Percentiles rank a stretch among this genome's conserved stretches.
Conservation (phyloP, 208 protist genomes). For the Leishmania amazonensis region DNA sequence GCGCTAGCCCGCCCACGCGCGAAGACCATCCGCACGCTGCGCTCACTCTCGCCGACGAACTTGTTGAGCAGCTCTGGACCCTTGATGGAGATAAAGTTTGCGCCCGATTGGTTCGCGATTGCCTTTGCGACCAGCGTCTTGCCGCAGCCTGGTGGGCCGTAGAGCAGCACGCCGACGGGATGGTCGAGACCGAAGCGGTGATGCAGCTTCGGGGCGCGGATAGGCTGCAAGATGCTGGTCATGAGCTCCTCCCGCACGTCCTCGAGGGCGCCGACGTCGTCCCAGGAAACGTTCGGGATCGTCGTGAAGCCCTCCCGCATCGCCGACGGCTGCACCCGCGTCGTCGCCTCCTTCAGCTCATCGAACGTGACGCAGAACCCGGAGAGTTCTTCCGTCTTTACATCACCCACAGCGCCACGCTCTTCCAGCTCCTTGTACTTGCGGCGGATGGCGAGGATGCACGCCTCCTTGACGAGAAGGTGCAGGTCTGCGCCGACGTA, state of each 20-base stretch:
- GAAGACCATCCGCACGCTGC: constrained; percentile 98
- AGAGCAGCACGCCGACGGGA: constrained; percentile 97
- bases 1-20: constrained; percentile 85
- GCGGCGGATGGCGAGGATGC: constrained; percentile 87
- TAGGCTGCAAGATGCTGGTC: constrained; percentile 92
- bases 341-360: constrained; percentile 91
- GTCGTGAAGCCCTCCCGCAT: constrained; percentile 97
- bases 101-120: constrained; percentile 94
- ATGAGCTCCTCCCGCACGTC: constrained; percentile 94
- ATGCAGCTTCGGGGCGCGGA: constrained; percentile 92
- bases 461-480: constrained; percentile 95
- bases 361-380: constrained; percentile 80
- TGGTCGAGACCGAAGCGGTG: constrained; percentile 88
- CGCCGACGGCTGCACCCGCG: constrained; percentile 97
- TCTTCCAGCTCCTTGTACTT: constrained; percentile 76
- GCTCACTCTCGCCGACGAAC: constrained; percentile 99
- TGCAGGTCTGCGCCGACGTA: constrained; percentile 98
- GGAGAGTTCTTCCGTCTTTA: constrained; percentile 49
- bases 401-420: constrained; percentile 21
- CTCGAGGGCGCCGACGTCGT: constrained; percentile 97
- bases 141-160: constrained; percentile 98
- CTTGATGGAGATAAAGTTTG: constrained; percentile 99
- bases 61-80: constrained; percentile 98
- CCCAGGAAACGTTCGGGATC: constrained; percentile 97
- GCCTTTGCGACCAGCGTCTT: constrained; percentile 97